Evolutionary conservation across 2,329 filamentous ascomycete genomes (phyloP).

Genomic region (Chrysoporthe puriensis): DNA sequence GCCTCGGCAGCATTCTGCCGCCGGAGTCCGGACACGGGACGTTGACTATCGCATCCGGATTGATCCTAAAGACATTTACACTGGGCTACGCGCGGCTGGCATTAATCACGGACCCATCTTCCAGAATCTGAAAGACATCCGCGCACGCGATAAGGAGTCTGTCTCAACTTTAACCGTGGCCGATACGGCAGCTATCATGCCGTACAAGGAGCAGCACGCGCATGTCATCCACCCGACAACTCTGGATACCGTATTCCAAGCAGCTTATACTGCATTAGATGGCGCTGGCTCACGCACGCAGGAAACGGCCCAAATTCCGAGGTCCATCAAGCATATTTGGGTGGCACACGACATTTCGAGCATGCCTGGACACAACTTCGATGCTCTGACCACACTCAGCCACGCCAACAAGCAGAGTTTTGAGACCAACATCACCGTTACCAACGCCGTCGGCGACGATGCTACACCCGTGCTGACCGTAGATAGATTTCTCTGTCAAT

Average conservation of each 20-base stretch:
- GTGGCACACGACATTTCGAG: not conserved
- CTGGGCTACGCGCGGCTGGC: conserved; percentile 23
- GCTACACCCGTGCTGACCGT: conserved; percentile 1
- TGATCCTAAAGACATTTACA: conserved; percentile 31
- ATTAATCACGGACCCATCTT: conserved; percentile 32
- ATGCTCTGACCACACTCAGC: not conserved
- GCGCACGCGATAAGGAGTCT: conserved; percentile 28
- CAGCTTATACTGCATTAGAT: not conserved
- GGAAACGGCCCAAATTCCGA: not conserved
- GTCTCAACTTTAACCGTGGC: conserved; percentile 31
- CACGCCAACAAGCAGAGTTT: conserved; percentile 12
- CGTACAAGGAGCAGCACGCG: conserved; percentile 29
- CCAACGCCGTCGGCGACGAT: not conserved
- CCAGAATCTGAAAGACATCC: conserved; percentile 30
- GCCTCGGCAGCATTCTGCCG: not conserved
- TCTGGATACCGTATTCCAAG: conserved; percentile 41
- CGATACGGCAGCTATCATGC: conserved; percentile 31
- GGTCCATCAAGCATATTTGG: conserved; percentile 4
- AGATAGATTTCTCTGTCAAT: conserved; percentile 3
- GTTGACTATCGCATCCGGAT: not conserved
- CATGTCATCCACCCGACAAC: conserved; percentile 43
- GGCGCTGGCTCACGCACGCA: not conserved
- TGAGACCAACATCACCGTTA: not conserved
- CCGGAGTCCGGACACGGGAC: not conserved
- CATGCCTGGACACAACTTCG: not conserved